These are phyloP conservation scores for Salix arbutifolia DNA, from an alignment of 345 rosid species.

Conservation along the genomic window DNA sequence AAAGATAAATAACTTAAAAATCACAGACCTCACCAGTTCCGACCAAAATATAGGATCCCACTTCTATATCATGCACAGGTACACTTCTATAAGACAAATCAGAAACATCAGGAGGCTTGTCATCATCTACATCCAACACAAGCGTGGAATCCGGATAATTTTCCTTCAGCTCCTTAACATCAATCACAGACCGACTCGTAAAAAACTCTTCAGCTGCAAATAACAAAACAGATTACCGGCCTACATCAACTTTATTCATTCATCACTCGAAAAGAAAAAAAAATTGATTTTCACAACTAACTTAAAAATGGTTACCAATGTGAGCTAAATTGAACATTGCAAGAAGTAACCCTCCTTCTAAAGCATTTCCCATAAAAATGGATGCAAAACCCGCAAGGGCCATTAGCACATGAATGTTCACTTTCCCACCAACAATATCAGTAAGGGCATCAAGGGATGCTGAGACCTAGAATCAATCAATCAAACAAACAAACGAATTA, in stretches of 20 bases:
- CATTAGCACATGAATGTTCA: conserved; percentile 93
- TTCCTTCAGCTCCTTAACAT: conserved; percentile 89
- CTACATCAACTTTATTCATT: too few species aligned
- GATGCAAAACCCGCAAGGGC: conserved; percentile 97
- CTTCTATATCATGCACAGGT: conserved; percentile 78
- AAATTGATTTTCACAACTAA: neutral
- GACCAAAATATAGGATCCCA: conserved; percentile 82
- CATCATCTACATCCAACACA: conserved; percentile 57
- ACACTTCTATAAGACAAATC: conserved; percentile 69
- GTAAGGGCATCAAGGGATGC: conserved; percentile 85
- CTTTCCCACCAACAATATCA: conserved; percentile 88
- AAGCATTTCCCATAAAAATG: conserved; percentile 80
- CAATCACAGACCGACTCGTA: conserved; percentile 87
- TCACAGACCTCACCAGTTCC: conserved; percentile 97
- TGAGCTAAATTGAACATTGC: conserved; percentile 98
- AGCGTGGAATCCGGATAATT: conserved; percentile 82
- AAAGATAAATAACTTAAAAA: neutral
- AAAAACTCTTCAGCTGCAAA: conserved; percentile 94
- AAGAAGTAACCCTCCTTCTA: conserved; percentile 95
- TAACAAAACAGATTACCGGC: neutral
- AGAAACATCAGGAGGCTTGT: conserved; percentile 56
- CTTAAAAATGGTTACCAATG: conserved; percentile 50
- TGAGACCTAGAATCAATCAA: conserved; percentile 51
- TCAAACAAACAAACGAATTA: too few species aligned
- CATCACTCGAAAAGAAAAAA: too few species aligned